Base-by-base conservation (phyloP, 768 basidiomycete species). In the Mycena galopus region DNA sequence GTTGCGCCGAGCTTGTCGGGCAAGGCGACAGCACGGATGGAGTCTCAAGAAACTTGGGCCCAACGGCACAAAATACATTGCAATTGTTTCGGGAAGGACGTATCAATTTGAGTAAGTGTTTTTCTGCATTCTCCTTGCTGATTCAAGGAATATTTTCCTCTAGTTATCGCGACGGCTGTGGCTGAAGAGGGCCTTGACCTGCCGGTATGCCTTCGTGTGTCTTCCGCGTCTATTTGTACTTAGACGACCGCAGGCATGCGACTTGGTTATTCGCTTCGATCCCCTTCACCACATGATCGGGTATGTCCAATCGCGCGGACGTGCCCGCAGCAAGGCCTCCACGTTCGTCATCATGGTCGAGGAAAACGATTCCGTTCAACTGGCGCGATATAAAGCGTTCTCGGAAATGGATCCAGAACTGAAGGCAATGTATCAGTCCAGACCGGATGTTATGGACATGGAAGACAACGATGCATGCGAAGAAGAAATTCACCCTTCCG, bases 131-230 rank as follows among this genome's bases (percentile, higher is more conserved):
- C 9, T 67, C 12, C 35, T 53, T 39, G n/a, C 21, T n/a, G 3
- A 44, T 37, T 77, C 16, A 55, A n/a, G 39, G 23, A 69, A 57
- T 12, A 10, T 47, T 32, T 53, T 62, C 47, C 69, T 39, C 21
- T 69, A 91, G 92, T 96, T 25, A 86, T 96, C 73, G 93, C 95
- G 5, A 96, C 95, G 0, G 91, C 92, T 7, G 95, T 97, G 17
- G 96, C 95, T 0, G 96, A 97, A 81, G 96, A 97, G 83, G 96
- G 96, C 0, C 87, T 97, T 21, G 96, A 97, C 79, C 95, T 97
- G 82, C 93, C 93, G 27, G 92, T 93, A 77, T 65, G 88, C 75
- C 35, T 56, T 7, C 25, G 21, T 58, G 30, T 7, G 42, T 51
- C 19, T n/a, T 42, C n/a, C 42, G 11, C 29, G 1, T 35, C 19